Evolutionary conservation across 2,329 filamentous ascomycete species (phyloP), one percentile per base, ranked within the genome.

Genomic region (Phoma herbarum): DNA sequence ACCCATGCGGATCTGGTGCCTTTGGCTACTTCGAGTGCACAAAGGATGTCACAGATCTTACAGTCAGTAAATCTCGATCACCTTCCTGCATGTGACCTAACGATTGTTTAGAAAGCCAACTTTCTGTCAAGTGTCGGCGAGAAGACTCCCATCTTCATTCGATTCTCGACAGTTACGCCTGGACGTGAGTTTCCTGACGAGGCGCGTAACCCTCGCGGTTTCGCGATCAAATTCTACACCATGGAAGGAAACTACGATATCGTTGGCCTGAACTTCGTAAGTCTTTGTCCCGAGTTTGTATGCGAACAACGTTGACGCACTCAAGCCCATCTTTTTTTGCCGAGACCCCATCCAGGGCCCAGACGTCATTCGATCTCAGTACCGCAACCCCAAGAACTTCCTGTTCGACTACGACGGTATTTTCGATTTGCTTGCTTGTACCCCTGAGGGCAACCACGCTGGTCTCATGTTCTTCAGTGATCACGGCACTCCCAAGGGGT

Each of bases 381-480:
- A 72, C 29, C 76, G 81, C 26, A 79, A 82, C 58, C 81, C 82
- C 1, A 70, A 73, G 46, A 84, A 82, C 67, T 83, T 83, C 68
- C 70, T 83, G 11, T 69, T 82, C 28, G 81, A 84, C 62, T 80
- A 79, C 54, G 79, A 84, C 60, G 78, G 79, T 11, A 71, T 80
- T 4, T 84, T 83, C 59, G 81, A 84, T 64, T 72, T 83, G 20
- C 75, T 83, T n/a, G 81, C 74, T 20, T 79, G 80, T 63, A 82
- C 78, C 0, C 81, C 81, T 0, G 82, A 83, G 65, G 62, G 62
- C 23, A 83, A 81, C 54, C 82, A 84, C 59, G 80, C 80, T 2
- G 79, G 79, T 9, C 66, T 82, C 59, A 82, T 83, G 78, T 80
- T 83, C 64, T 83, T 83, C 68, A 79, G 77, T 42, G 80, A 84